Evolutionary conservation across 495 filamentous ascomycete species (phyloP), one percentile per base, ranked within the genome.

Genomic region (Penicillium bialowiezense): DNA sequence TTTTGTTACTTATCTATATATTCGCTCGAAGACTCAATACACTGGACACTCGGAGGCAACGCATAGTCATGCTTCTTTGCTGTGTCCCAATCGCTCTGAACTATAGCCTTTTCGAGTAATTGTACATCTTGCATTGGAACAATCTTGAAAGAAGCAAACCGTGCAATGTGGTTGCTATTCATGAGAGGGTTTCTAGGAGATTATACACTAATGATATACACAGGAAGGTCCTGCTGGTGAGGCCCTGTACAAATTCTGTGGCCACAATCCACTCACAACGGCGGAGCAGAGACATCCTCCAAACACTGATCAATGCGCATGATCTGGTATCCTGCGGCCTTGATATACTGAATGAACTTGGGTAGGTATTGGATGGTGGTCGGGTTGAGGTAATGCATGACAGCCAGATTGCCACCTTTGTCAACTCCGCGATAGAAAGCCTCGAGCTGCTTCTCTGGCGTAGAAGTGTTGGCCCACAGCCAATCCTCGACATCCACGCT

Each of bases 251-350:
- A 36, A 43, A 8, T 42, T 36, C n/a, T n/a, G n/a, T n/a, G n/a
- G n/a, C n/a, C 34, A 33, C 26, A 14, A 17, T 8, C 46, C 14
- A n/a, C 23, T 63, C 38, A 59, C 57, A 88, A 51, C 14, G 82
- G 69, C 15, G 86, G 85, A 41, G 83, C 84, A 40, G 77, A 70
- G 5, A 81, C 83, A 67, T 90, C 87, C 71, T 80, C 76, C 74
- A 91, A 63, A 60, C 87, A 91, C 71, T 90, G 86, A 61, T 91
- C 87, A 38, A 91, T 81, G 15, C 87, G 73, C 87, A 91, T 90
- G 45, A 91, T 64, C 48, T 74, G 67, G 69, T 87, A 81, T 13
- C 86, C 86, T 2, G 74, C 80, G 7, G 56, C 70, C 71, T 85
- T 89, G 28, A 87, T 83, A 32, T 87, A 72, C 45, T 71, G 67